Base-by-base conservation (phyloP, 176 grass and related monocot species). In the Thinopyrum elongatum region DNA sequence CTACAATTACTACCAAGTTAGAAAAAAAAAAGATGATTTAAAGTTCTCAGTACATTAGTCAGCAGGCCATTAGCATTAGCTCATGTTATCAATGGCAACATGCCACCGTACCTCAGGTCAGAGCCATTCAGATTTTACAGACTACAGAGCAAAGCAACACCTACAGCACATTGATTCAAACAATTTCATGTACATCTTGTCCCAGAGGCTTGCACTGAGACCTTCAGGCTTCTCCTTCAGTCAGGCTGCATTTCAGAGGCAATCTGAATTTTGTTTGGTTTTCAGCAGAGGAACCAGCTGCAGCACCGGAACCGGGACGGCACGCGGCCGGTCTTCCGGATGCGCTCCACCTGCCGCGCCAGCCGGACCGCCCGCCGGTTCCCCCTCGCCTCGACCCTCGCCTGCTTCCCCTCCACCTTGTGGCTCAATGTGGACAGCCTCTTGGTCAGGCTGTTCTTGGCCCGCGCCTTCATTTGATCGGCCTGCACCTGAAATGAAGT, bases 341-440 rank as follows among this genome's bases (percentile, higher is more conserved):
- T 96, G 72, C 90, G 84, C 70, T 99, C 88, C 57, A 92, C 97
- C 86, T 96, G 88, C 80, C 81, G 78, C 2, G 90, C 88, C 81
- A 95, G 26, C 77, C 85, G 88, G 1, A 85, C 31, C 17, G 84
- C 88, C 34, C 79, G 94, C 47, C 85, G 88, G 74, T 65, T 94
- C 84, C 83, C 87, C 59, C 85, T 76, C 2, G 90, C 90, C 83
- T 93, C 97, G 16, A 84, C 83, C 82, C 59, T 85, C 14, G 89
- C 90, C 83, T 94, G 90, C 82, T 94, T 96, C 1, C 85, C 92
- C 26, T 96, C 92, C 51, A 84, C 90, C 74, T 67, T 88, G 60
- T 82, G 90, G 60, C 85, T 86, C 49, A 88, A 76, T 0, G 10
- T 17, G 0, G 82, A 81, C 14, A 99, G 42, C 72, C 91, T 87